Evolutionary conservation across 192 early-diverging fungal species (phyloP), one percentile per base, ranked within the genome.

Genomic region (Backusella macrospora): DNA sequence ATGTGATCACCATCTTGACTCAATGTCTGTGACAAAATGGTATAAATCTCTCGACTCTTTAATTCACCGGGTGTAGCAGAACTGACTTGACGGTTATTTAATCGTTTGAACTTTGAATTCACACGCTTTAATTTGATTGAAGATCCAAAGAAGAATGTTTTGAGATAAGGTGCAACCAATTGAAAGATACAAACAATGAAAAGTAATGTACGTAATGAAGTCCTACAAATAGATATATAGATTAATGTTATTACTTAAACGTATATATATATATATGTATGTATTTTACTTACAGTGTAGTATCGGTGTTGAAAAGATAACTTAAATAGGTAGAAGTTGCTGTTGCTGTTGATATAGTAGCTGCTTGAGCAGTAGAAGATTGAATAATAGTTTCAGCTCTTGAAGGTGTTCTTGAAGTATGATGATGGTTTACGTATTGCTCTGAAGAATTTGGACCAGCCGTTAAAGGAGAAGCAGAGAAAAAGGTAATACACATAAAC

Each of bases 401-500:
- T 65, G 62, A 29, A 49, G 75, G n/a, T 9, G 75, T 66, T 71
- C 63, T 65, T n/a, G 76, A 77, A 39, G 45, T 45, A 74, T 77
- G 78, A 4, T 76, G 71, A 29, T 75, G 78, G 44, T 81, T 69
- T 67, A 70, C 23, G 43, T 70, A 62, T 14, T 76, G 40, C 55
- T 75, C 72, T 49, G 72, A 40, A 29, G 63, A 44, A 38, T 72
- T 59, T 13, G 79, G 42, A n/a, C 67, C 65, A 55, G 76, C 52
- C 18, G 76, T 77, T 8, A 81, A 63, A 26, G 80, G 80, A 10
- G 80, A 81, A 2, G 80, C 67, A 40, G 81, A 76, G 52, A 89
- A 89, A 29, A 89, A 83, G 0, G 87, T 84, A 42, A 85, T 72
- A 48, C 79, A 81, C 87, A 89, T 89, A 68, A 89, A 89, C 23